Conservation (phyloP, 2,329 filamentous ascomycete genomes). For the Sarocladiaceae sp. region DNA sequence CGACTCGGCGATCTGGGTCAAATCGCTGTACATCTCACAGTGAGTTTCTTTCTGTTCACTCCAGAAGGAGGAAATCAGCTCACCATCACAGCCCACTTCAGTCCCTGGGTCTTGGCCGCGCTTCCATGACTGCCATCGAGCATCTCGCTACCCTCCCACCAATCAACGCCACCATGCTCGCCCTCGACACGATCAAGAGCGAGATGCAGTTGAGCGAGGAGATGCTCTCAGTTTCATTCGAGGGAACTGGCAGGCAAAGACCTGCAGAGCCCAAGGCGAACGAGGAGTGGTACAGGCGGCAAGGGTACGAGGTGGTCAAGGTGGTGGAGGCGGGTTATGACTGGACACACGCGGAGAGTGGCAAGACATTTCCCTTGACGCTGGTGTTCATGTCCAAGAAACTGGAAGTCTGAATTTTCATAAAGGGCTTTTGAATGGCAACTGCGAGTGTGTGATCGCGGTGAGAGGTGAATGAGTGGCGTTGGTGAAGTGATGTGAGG, state of each 20-base stretch:
- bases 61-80: no score
- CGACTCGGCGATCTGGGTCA: slow-evolving; percentile 29
- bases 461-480: no score
- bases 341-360: slow-evolving; percentile 14
- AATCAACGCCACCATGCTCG: slow-evolving; percentile 25
- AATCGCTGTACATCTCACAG: slow-evolving; percentile 34
- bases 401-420: slow-evolving; percentile 7
- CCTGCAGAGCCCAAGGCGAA: slow-evolving; percentile 21
- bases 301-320: slow-evolving; percentile 19
- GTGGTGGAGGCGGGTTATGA: slow-evolving; percentile 14
- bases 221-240: slow-evolving; percentile 19
- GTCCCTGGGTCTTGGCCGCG: slow-evolving; percentile 26
- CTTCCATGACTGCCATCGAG: slow-evolving; percentile 29
- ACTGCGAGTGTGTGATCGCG: neutral
- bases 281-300: slow-evolving; percentile 24
- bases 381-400: slow-evolving; percentile 20
- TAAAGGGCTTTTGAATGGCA: no score
- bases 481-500: no score
- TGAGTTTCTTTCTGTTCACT: slow-evolving; percentile 10
- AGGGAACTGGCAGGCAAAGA: slow-evolving; percentile 18
- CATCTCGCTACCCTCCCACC: slow-evolving; percentile 23
- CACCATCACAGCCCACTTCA: slow-evolving; percentile 23
- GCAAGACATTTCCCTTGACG: slow-evolving; percentile 11
- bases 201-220: slow-evolving; percentile 22
- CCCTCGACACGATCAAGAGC: slow-evolving; percentile 28